These are phyloP conservation scores for Plantago coronopus DNA, from an alignment of 305 asterid genomes.

Conservation along the genomic window DNA sequence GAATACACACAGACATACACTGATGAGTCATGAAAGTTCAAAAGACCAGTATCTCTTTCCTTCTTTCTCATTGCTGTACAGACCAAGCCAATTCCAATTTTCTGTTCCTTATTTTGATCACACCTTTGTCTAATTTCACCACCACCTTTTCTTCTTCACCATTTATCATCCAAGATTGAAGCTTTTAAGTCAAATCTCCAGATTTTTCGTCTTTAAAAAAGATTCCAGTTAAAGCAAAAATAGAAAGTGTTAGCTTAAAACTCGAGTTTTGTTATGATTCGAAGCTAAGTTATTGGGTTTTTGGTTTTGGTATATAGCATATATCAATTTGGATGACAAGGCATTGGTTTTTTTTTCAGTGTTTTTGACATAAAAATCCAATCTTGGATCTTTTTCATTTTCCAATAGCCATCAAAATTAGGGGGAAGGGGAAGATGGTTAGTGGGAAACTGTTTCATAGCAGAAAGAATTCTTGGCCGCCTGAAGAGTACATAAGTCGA, in stretches of 20 bases:
- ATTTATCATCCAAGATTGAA: slow-evolving; percentile 12
- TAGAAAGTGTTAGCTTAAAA: slow-evolving; percentile 31
- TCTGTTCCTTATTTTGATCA: slow-evolving; percentile 22
- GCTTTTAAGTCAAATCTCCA: background rate
- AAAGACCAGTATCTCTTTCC: slow-evolving; percentile 3
- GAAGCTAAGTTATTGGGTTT: slow-evolving; percentile 32
- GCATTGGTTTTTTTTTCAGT: slow-evolving; percentile 18
- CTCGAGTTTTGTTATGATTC: slow-evolving; percentile 32
- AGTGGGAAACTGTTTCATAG: slow-evolving; percentile 75
- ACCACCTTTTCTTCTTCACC: slow-evolving; percentile 15
- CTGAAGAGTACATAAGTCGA: slow-evolving; percentile 76
- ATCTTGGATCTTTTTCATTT: slow-evolving; percentile 20
- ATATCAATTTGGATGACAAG: slow-evolving; percentile 15
- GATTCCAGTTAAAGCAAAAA: background rate
- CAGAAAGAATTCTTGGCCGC: slow-evolving; percentile 96
- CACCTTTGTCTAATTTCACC: slow-evolving; percentile 8
- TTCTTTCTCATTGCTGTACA: background rate
- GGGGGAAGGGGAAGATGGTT: slow-evolving; percentile 56
- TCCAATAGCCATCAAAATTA: slow-evolving; percentile 3
- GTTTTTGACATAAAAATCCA: slow-evolving; percentile 24
- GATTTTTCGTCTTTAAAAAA: background rate
- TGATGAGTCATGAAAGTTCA: slow-evolving; percentile 1
- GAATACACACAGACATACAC: background rate
- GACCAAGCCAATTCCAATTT: slow-evolving; percentile 23
- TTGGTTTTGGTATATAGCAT: background rate